Evolutionary conservation across 1,139 yeast genomes (phyloP), one percentile per base, ranked within the genome.

Genomic region (Taphrina sp.): DNA sequence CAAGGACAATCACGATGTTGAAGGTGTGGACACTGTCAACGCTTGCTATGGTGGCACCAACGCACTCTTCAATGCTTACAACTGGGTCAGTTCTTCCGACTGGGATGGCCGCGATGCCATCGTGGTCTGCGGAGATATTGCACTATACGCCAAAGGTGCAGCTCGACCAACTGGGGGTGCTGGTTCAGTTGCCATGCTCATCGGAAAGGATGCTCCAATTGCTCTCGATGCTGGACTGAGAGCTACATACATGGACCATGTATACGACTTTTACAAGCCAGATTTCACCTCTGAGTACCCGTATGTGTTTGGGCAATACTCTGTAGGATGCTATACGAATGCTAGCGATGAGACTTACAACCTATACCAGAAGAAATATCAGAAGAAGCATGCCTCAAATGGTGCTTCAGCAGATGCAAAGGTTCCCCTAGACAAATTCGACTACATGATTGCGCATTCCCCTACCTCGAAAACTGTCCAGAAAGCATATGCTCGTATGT

Each of bases 131-230:
- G 97, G 96, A 72, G 99, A 94, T 72, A 92, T 94, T 70, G 98
- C 98, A 69, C 85, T 94, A 65, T 94, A 94, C 74, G 89, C 92
- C 65, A 81, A 90, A 74, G 98, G 98, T 70, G 85, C 95, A 51
- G 99, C 99, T 58, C 84, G 99, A 77, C 98, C 99, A 67, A 92
- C 98, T 59, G 99, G 99, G 70, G 99, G 99, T 74, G 97, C 95
- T 59, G 99, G 99, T 68, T 80, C 95, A 56, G 95, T 92, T 60
- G 99, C 99, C 52, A 67, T 94, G 69, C 81, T 86, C 71, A 85
- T 94, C 67, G 99, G 99, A 55, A 96, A 97, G 57, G 95, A 94
- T 69, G 97, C 98, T 42, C 98, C 98, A 64, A 79, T 94, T 65
- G 96, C 87, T 45, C 82, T 94, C 66, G 97, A 92, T 67, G 73